Conservation (phyloP, 2,329 filamentous ascomycete genomes). For the Corinectria fuckeliana region DNA sequence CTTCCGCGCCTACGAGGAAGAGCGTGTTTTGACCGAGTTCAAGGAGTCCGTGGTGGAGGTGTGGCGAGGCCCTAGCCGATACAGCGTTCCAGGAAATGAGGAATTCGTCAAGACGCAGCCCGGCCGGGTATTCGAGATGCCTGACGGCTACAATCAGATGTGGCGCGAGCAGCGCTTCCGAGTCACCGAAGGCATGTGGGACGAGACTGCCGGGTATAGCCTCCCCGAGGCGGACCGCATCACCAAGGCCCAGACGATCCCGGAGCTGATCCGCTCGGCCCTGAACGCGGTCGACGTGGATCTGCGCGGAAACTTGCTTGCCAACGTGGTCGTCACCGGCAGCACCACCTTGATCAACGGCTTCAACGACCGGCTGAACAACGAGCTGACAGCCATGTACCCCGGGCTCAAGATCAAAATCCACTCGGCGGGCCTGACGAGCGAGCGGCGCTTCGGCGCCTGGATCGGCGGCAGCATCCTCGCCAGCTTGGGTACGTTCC, state of each 20-base stretch:
- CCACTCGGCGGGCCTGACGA: slow-evolving; percentile 83
- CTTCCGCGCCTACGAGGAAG: slow-evolving; percentile 86
- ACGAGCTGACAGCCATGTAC: slow-evolving; percentile 81
- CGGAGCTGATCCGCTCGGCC: slow-evolving; percentile 79
- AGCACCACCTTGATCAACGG: slow-evolving; percentile 87
- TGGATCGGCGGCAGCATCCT: slow-evolving; percentile 98
- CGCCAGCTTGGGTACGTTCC: slow-evolving; percentile 93
- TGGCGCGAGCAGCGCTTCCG: slow-evolving; percentile 89
- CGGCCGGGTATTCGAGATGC: slow-evolving; percentile 93
- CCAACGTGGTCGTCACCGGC: slow-evolving; percentile 92
- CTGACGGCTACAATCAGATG: slow-evolving; percentile 94
- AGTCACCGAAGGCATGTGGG: slow-evolving; percentile 89
- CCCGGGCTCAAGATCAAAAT: slow-evolving; percentile 88
- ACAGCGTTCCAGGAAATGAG: slow-evolving; percentile 71
- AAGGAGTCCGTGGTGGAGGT: slow-evolving; percentile 97
- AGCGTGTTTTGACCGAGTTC: slow-evolving; percentile 92
- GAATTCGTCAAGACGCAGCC: slow-evolving; percentile 76
- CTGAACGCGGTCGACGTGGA: slow-evolving; percentile 87
- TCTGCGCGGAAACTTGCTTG: slow-evolving; percentile 79
- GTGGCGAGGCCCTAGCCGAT: slow-evolving; percentile 81
- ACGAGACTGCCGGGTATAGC: slow-evolving; percentile 76
- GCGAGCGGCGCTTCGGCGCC: slow-evolving; percentile 87
- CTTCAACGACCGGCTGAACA: slow-evolving; percentile 88
- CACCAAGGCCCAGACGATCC: slow-evolving; percentile 79
- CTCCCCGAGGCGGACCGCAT: slow-evolving; percentile 53